These are phyloP conservation scores for Sarocladium strictum DNA, from an alignment of 2,329 filamentous ascomycete species.

Conservation along the genomic window DNA sequence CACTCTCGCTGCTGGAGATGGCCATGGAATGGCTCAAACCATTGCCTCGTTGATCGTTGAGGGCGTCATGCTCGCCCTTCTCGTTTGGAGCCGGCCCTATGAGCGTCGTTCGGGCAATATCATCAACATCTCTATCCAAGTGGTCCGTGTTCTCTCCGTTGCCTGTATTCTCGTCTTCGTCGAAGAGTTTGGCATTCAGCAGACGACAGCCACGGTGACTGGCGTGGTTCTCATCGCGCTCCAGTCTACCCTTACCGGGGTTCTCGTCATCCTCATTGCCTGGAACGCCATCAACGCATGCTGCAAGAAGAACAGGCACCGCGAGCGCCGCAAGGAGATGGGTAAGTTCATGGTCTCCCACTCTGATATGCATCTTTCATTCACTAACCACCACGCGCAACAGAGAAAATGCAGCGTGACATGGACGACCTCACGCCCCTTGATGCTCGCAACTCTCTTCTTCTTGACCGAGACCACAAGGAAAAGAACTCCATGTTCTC, in stretches of 20 bases:
- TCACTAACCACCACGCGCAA: background rate
- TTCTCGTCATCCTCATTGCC: constrained; percentile 79
- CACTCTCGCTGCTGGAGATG: constrained; percentile 77
- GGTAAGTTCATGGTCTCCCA: constrained; percentile 51
- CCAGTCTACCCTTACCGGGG: constrained; percentile 75
- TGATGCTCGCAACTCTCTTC: constrained; percentile 79
- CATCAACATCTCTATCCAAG: constrained; percentile 89
- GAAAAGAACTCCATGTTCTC: constrained; percentile 36
- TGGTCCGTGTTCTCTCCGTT: constrained; percentile 83
- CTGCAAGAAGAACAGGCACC: constrained; percentile 84
- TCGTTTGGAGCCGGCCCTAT: constrained; percentile 82
- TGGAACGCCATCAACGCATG: constrained; percentile 83
- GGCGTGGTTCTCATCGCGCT: constrained; percentile 92
- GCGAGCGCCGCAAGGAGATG: constrained; percentile 80
- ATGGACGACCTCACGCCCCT: constrained; percentile 79
- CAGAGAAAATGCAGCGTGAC: constrained; percentile 72
- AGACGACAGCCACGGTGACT: constrained; percentile 90
- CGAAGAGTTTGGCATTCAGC: constrained; percentile 79
- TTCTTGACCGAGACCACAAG: constrained; percentile 52
- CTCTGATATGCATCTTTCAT: too few relatives aligned
- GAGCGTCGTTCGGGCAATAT: constrained; percentile 82
- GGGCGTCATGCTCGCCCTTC: constrained; percentile 66
- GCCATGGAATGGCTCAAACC: constrained; percentile 77
- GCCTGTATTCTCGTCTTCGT: constrained; percentile 89
- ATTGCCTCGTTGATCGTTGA: constrained; percentile 78